Evolutionary conservation across 164 flowering plant species (phyloP), one percentile per base, ranked within the genome.

Genomic region (Nelumbo lutea): DNA sequence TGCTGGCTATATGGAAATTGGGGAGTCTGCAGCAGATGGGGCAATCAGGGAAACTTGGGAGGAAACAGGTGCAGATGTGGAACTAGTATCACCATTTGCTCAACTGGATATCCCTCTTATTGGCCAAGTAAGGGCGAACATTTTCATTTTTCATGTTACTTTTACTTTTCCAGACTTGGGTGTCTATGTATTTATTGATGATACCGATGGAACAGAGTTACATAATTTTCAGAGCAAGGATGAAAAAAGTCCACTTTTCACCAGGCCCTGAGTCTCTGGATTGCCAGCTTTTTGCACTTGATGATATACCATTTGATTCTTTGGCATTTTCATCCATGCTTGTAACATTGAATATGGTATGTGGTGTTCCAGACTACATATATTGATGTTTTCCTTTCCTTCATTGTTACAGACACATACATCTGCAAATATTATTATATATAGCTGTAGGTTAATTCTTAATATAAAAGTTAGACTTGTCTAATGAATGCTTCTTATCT

Each of bases 1-100:
- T 74, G 96, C 98, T 77, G 97, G 98, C 70, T 95, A 82, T 81
- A 57, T 91, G 92, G 98, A 95, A 86, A 82, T 91, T 47, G 98
- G 98, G 14, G 98, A 95, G 81, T 95, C 98, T 65, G 93, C 97
- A 58, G 85, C 83, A 1, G 94, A 95, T 77, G 98, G 98, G 40
- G 98, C 98, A 67, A 75, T 83, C 61, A 85, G 97, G 81, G 98
- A 95, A 81, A 95, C 98, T 45, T 79, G 83, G 86, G 98, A 95
- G 77, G 98, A 95, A 83, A 97, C 97, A 62, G 72, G 89, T 70
- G 98, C 98, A 68, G 89, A 90, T 72, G 98, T 90, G 66, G 90
- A 91, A 79, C 82, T 91, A 51, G 15, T 83, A 43, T 89, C 97
- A 59, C 97, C 96, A 65, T 95, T 89, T 85, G 90, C 92, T 70